Conservation (phyloP, 2,329 filamentous ascomycete species). For the Phialophora chinensis region DNA sequence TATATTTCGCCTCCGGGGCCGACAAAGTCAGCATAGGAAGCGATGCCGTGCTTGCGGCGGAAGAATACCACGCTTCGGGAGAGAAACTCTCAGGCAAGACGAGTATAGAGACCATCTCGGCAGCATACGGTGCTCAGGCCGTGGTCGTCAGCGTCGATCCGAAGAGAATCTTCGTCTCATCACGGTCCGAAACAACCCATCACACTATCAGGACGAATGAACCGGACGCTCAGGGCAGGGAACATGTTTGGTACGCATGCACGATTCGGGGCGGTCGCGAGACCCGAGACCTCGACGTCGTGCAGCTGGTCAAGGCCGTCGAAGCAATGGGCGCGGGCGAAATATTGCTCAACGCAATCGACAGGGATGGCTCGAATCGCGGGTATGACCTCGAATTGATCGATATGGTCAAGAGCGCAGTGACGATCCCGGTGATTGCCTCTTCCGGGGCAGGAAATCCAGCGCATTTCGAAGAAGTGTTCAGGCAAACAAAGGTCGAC, state of each 20-base stretch:
- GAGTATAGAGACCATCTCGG: constrained; percentile 92
- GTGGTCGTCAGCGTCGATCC: constrained; percentile 96
- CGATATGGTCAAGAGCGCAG: constrained; percentile 80
- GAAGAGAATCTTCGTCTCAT: constrained; percentile 81
- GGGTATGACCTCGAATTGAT: constrained; percentile 96
- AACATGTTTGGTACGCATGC: constrained; percentile 94
- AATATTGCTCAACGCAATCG: constrained; percentile 95
- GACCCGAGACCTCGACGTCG: constrained; percentile 89
- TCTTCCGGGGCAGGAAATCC: constrained; percentile 90
- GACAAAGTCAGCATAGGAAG: constrained; percentile 98
- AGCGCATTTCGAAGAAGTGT: constrained; percentile 88
- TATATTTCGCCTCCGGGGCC: constrained; percentile 97
- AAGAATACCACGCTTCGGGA: constrained; percentile 80
- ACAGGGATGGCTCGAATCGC: constrained; percentile 91
- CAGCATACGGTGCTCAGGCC: constrained; percentile 93
- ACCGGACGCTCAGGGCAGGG: constrained; percentile 74
- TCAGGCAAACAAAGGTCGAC: constrained; percentile 82
- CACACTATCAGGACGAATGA: constrained; percentile 74
- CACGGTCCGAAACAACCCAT: constrained; percentile 68
- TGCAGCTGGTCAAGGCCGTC: constrained; percentile 84
- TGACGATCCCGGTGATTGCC: constrained; percentile 93
- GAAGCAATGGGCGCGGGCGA: constrained; percentile 96
- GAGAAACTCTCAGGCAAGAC: constrained; percentile 76
- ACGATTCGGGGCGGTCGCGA: constrained; percentile 95
- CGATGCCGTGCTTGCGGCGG: constrained; percentile 89